These are phyloP conservation scores for Thymus mandschuricus DNA, from an alignment of 257 asterid genomes.

Conservation along the genomic window DNA sequence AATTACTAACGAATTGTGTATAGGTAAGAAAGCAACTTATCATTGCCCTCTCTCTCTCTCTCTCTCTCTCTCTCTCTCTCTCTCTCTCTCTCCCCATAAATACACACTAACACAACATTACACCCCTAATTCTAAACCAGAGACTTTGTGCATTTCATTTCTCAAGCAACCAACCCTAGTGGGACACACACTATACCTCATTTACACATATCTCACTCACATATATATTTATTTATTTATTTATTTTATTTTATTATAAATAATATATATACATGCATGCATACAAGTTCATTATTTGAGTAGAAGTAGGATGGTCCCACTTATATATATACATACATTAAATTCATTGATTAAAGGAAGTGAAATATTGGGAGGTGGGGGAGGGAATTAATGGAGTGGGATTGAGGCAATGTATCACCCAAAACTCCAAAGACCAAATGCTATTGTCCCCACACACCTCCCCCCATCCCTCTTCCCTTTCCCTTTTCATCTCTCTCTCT, in stretches of 20 bases:
- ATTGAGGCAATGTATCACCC: slow-evolving; percentile 41
- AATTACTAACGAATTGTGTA: slow-evolving; percentile 41
- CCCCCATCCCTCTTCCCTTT: slow-evolving; percentile 34
- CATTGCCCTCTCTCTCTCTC: not conserved
- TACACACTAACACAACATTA: slow-evolving; percentile 2
- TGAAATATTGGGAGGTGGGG: not conserved
- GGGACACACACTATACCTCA: not conserved
- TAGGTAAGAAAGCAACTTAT: slow-evolving; percentile 40
- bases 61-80: too few species aligned
- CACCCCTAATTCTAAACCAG: slow-evolving; percentile 38
- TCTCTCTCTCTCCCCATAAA: too few species aligned
- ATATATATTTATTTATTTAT: too few species aligned
- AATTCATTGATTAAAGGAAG: not conserved
- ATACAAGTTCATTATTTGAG: too few species aligned
- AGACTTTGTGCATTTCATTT: slow-evolving; percentile 18
- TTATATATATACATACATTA: too few species aligned
- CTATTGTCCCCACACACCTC: slow-evolving; percentile 27
- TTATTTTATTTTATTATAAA: too few species aligned
- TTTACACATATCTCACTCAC: not conserved
- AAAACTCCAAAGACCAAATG: slow-evolving; percentile 26
- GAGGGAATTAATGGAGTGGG: slow-evolving; percentile 32
- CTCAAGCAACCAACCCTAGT: slow-evolving; percentile 24
- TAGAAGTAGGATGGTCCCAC: too few species aligned
- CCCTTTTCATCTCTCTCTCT: slow-evolving; percentile 19
- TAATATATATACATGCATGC: too few species aligned